A percentile compares a stretch with the other conserved stretches of the same genome.
phyloP scores from a whole-genome alignment of 352 stramenopile species.

The Globisporangium viniferum region DNA sequence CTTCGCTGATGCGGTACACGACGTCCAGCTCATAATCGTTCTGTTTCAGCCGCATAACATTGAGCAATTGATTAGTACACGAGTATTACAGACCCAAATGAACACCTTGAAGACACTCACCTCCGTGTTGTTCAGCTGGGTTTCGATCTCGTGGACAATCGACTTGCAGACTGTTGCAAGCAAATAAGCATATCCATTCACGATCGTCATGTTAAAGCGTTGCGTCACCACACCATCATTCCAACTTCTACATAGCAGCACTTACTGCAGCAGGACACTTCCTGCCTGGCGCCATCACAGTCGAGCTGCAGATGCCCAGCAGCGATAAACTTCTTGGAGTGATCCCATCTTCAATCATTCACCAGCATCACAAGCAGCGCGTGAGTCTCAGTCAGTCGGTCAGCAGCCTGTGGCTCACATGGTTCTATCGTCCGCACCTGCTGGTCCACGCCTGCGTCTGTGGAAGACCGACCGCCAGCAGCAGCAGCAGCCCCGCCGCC shows the following conservation, averaged over 20 bases:
- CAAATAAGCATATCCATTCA: not conserved
- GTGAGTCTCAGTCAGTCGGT: not conserved
- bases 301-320: slow-evolving; percentile 57
- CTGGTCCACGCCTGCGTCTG: slow-evolving; percentile 47
- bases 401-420: not conserved
- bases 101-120: slow-evolving; percentile 16
- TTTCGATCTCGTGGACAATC: slow-evolving; percentile 81
- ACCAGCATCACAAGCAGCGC: not conserved
- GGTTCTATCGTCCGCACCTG: slow-evolving; percentile 21
- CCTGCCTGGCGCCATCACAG: slow-evolving; percentile 49
- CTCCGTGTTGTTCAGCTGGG: slow-evolving; percentile 70
- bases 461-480: slow-evolving; percentile 12
- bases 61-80: not conserved
- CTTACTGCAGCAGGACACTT: slow-evolving; percentile 74
- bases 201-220: not conserved
- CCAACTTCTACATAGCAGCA: not conserved
- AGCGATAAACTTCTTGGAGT: slow-evolving; percentile 75
- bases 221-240: no score
- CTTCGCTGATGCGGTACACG: slow-evolving; percentile 83
- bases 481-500: not conserved
- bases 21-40: slow-evolving; percentile 83
- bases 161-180: slow-evolving; percentile 69
- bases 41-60: slow-evolving; percentile 19
- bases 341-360: slow-evolving; percentile 50
- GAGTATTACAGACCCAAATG: not conserved